Percentiles rank a stretch among this genome's conserved stretches.
These are phyloP conservation scores for Aspergillus tamarii DNA, from an alignment of 2,329 filamentous ascomycete genomes.

Conservation along the genomic window DNA sequence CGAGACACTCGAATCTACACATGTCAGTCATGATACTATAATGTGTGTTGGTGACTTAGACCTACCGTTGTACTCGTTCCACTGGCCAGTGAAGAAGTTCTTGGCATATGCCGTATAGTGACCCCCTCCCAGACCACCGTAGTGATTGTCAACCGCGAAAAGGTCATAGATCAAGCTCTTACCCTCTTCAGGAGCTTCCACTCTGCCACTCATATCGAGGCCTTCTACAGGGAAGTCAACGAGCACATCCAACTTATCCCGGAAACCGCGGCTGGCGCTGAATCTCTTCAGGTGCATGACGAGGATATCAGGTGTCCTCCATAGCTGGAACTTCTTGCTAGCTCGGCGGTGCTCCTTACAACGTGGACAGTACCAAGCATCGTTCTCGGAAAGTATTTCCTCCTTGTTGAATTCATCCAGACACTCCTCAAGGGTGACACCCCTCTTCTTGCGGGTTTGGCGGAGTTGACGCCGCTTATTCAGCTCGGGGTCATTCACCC, in stretches of 20 bases:
- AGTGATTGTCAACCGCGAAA: constrained; percentile 95
- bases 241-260: constrained; percentile 87
- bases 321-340: constrained; percentile 95
- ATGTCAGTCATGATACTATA: constrained; percentile 44
- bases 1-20: constrained; percentile 72
- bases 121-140: constrained; percentile 86
- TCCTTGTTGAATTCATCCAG: constrained; percentile 93
- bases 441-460: constrained; percentile 68
- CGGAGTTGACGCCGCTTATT: constrained; percentile 66
- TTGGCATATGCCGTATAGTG: constrained; percentile 95
- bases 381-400: constrained; percentile 90
- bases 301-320: constrained; percentile 94
- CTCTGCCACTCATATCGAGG: constrained; percentile 77
- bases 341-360: constrained; percentile 93
- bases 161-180: constrained; percentile 89
- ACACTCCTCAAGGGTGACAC: constrained; percentile 85
- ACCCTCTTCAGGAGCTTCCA: constrained; percentile 77
- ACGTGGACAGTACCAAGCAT: constrained; percentile 95
- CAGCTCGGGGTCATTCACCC: constrained; percentile 64
- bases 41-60: background rate
- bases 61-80: constrained; percentile 96
- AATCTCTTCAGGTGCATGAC: constrained; percentile 96
- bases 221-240: constrained; percentile 91
- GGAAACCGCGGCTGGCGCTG: constrained; percentile 76
- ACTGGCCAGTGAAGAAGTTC: constrained; percentile 85